These are phyloP conservation scores for Tuber calosporum DNA, from an alignment of 495 filamentous ascomycete species.

Conservation along the genomic window DNA sequence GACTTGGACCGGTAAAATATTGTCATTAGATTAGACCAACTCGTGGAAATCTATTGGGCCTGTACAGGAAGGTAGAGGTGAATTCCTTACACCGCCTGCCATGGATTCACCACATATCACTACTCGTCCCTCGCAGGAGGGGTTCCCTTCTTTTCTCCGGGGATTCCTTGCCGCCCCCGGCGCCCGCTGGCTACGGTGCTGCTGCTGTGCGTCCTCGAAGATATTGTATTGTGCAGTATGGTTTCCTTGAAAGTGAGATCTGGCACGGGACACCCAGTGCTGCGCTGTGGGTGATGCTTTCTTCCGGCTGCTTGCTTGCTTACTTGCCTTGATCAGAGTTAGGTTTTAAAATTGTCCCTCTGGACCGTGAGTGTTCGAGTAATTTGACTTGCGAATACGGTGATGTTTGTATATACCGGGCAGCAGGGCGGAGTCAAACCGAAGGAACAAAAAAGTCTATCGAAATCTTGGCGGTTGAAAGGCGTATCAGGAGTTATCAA, in stretches of 20 bases:
- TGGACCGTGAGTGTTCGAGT: too few species aligned
- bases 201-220: neutral
- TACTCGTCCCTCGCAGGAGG: neutral
- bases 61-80: neutral
- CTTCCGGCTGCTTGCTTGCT: neutral
- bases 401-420: too few species aligned
- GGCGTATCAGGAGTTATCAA: neutral
- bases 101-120: neutral
- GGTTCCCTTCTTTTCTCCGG: neutral
- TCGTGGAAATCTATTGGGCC: neutral
- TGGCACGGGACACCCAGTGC: neutral
- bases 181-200: neutral
- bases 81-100: neutral
- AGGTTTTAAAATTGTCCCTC: neutral
- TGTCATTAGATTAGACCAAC: neutral
- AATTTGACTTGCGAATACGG: too few species aligned
- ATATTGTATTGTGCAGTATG: neutral
- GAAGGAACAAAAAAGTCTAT: neutral
- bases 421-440: neutral
- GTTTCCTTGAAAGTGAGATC: neutral
- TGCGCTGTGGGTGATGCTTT: neutral
- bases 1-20: too few species aligned
- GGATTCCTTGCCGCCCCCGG: neutral
- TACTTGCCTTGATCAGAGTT: neutral
- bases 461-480: neutral